Evolutionary conservation across 108 stramenopile genomes (phyloP), one percentile per base, ranked within the genome.

Genomic region (Aureococcus anophagefferens): DNA sequence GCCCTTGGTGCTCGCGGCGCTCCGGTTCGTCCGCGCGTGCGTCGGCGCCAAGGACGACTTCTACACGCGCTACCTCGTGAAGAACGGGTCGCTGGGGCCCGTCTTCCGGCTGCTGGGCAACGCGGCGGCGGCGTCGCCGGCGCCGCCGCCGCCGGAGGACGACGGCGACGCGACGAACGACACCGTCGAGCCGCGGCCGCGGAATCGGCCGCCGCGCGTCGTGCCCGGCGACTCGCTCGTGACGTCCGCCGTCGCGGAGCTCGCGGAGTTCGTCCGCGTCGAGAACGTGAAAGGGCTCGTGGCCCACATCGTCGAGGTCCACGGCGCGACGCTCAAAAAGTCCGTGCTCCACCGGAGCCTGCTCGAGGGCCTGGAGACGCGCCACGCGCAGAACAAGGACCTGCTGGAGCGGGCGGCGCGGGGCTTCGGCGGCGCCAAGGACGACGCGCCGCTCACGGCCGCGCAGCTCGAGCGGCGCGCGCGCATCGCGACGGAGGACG

Each of bases 31-130:
- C 29, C 76, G 81, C 25, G 80, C 81, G 37, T 77, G 77, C 64
- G 78, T 84, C 18, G 79, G 76, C 17, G 68, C 80, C 34, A 84
- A 83, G 75, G 84, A 84, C 45, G 84, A 84, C 59, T 84, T 82
- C 64, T 84, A 84, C 76, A 76, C 80, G 62, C 72, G 82, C 4
- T 69, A 79, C 45, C 40, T 79, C 35, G 78, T 79, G 40, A 81
- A 81, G 68, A 73, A 79, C 72, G 79, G 79, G 63, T 71, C 76
- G 7, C 33, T 81, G 33, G 72, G 66, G 34, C 79, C 79, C 25
- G 72, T 79, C 3, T 76, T 81, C 14, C 66, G 46, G n/a, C 62
- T 81, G 35, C 76, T 81, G 29, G 36, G 14, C 65, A 68, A 34
- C 59, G 78, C 51, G 25, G 40, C 13, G 40, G 9, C 5, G 40